Base-by-base conservation (phyloP, 2,329 filamentous ascomycete species). In the Fusarium sublunatum region DNA sequence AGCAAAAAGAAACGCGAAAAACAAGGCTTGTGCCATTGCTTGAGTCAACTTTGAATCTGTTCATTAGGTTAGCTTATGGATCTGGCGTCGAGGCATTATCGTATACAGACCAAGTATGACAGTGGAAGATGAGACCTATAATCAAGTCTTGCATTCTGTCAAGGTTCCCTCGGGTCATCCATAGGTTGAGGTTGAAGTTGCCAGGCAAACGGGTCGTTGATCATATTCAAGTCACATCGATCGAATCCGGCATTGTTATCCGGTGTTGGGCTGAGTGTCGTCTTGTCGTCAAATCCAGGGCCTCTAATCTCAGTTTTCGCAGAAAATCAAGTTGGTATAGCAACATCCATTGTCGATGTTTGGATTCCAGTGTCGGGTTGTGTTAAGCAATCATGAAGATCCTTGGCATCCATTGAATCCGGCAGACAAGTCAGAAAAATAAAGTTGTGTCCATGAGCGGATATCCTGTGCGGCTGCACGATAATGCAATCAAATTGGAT, bases 1-100 rank as follows among this genome's bases (percentile, higher is more conserved):
- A 69, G 70, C 68, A 68, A 69, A 68, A 57, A 69, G 68, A 71
- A 73, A 70, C 72, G 60, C 8, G 13, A 40, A 22, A 7, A 22
- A 55, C 46, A 67, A 73, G 58, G 66, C 53, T 50, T 11, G 15
- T 45, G 52, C 53, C 60, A 74, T 71, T 77, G 73, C 75, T 71
- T 77, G 76, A 75, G 70, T 82, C 84, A 86, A 83, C 84, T 86
- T 85, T 86, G 84, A 81, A 77, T 78, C 83, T 86, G 72, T 67
- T 59, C 19, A 1, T 4, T 15, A 53, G 51, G 71, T 75, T 72
- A 76, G 72, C 64, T 43, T 32, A 7, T 29, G 28, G 40, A 46
- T 9, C 29, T 41, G 61, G 55, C 70, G 67, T 9, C 42, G 29
- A 28, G 22, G n/a, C 22, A 26, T 35, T 26, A 32, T 57, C 42